phyloP scores from a whole-genome alignment of 2,329 filamentous ascomycete genomes.

The Cladosporium cucumerinum region DNA sequence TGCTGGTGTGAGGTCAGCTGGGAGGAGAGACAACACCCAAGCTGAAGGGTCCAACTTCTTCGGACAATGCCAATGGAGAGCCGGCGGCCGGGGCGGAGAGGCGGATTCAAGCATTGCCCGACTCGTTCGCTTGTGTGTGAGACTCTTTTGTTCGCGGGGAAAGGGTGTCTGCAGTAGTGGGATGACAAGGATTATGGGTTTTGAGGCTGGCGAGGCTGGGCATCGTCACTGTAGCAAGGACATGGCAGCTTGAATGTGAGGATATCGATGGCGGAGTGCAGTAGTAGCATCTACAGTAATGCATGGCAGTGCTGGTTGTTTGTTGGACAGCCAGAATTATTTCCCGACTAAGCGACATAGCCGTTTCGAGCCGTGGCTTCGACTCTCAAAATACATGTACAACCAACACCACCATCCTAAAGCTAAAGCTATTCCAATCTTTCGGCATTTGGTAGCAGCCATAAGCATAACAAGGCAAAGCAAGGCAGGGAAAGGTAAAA shows the following conservation, averaged over 20 bases:
- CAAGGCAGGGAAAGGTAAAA: background rate
- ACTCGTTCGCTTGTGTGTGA: background rate
- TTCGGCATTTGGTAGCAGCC: background rate
- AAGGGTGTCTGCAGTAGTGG: background rate
- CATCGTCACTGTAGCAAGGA: background rate
- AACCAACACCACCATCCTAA: background rate
- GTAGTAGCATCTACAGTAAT: background rate
- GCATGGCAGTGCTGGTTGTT: background rate
- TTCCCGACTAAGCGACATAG: background rate
- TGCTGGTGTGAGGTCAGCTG: background rate
- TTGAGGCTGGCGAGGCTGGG: background rate
- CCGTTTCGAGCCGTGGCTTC: background rate
- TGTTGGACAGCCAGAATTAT: background rate
- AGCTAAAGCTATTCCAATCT: background rate
- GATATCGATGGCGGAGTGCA: background rate
- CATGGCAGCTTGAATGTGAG: background rate
- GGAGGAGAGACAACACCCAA: background rate
- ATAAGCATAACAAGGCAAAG: background rate
- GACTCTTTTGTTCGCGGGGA: background rate
- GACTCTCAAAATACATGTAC: background rate
- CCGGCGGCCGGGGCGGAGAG: conserved; percentile 7
- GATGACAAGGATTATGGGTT: background rate
- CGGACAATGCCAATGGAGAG: conserved; percentile 6
- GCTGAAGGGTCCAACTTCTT: background rate
- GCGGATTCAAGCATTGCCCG: conserved; percentile 2